Evolutionary conservation across 164 flowering plant species (phyloP).

Genomic region (Chimonanthus salicifolius): DNA sequence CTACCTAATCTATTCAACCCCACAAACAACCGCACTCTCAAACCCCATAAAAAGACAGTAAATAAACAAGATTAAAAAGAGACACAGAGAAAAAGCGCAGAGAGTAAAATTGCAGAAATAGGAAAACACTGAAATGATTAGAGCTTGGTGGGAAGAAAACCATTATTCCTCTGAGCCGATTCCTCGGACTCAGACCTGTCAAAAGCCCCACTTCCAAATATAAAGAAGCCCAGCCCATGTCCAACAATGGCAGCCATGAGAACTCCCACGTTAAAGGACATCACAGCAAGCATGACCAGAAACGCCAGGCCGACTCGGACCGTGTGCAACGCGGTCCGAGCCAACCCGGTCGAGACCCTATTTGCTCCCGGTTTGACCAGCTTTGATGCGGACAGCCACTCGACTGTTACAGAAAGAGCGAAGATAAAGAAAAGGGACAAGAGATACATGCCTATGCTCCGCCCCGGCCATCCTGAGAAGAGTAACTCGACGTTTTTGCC

Average conservation of each 20-base stretch:
- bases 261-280: slow-evolving; percentile 31
- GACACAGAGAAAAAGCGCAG: too few species aligned
- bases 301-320: slow-evolving; percentile 29
- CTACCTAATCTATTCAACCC: too few species aligned
- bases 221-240: slow-evolving; percentile 24
- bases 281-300: slow-evolving; percentile 35
- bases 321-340: slow-evolving; percentile 19
- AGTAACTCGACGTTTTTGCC: slow-evolving; percentile 31
- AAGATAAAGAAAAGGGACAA: slow-evolving; percentile 30
- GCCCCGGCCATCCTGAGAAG: slow-evolving; percentile 41
- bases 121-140: neutral
- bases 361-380: slow-evolving; percentile 5
- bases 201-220: slow-evolving; percentile 16
- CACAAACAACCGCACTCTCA: too few species aligned
- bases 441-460: slow-evolving; percentile 31
- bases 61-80: too few species aligned
- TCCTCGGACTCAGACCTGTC: neutral
- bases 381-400: slow-evolving; percentile 26
- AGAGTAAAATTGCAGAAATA: too few species aligned
- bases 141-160: slow-evolving; percentile 5
- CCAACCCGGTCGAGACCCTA: slow-evolving; percentile 9
- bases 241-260: slow-evolving; percentile 26
- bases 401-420: slow-evolving; percentile 23
- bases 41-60: too few species aligned
- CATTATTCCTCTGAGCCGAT: neutral